These are phyloP conservation scores for Plantago major DNA, from an alignment of 257 asterid genomes.

Conservation along the genomic window DNA sequence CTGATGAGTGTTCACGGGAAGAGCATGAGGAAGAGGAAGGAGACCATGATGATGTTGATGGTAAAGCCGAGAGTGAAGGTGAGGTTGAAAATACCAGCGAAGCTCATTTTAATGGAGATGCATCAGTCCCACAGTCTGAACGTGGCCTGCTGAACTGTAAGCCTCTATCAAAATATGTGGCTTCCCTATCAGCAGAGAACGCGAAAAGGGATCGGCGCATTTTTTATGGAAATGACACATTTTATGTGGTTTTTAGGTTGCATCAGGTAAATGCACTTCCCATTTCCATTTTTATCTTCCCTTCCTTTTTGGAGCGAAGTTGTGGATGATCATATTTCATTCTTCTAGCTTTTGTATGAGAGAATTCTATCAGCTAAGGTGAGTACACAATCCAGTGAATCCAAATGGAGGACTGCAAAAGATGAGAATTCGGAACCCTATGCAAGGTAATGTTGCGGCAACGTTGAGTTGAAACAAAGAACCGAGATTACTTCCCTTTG, in stretches of 20 bases:
- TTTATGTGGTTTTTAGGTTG: slow-evolving; percentile 86
- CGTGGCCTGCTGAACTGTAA: slow-evolving; percentile 53
- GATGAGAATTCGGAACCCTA: slow-evolving; percentile 43
- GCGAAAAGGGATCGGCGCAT: slow-evolving; percentile 40
- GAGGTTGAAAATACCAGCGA: slow-evolving; percentile 80
- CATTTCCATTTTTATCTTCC: neutral
- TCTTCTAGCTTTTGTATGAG: slow-evolving; percentile 45
- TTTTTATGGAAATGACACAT: slow-evolving; percentile 85
- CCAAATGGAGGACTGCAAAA: slow-evolving; percentile 45
- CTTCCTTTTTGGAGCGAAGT: neutral
- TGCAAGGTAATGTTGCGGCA: slow-evolving; percentile 33
- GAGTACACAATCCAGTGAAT: slow-evolving; percentile 35
- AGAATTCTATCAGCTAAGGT: slow-evolving; percentile 54
- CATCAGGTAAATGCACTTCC: slow-evolving; percentile 62
- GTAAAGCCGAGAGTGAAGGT: slow-evolving; percentile 92
- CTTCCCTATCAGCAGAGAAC: slow-evolving; percentile 30
- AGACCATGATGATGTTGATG: slow-evolving; percentile 71
- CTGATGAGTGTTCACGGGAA: slow-evolving; percentile 79
- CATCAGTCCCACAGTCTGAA: slow-evolving; percentile 52
- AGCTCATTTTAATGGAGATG: slow-evolving; percentile 58
- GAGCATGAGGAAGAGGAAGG: slow-evolving; percentile 82
- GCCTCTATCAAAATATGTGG: slow-evolving; percentile 73
- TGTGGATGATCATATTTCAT: slow-evolving; percentile 8
- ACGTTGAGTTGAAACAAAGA: slow-evolving; percentile 11
- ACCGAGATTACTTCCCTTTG: slow-evolving; percentile 11